A percentile compares a stretch with the other conserved stretches of the same genome.
These are phyloP conservation scores for Phyllosticta capitalensis DNA, from an alignment of 2,329 filamentous ascomycete genomes.

Conservation along the genomic window DNA sequence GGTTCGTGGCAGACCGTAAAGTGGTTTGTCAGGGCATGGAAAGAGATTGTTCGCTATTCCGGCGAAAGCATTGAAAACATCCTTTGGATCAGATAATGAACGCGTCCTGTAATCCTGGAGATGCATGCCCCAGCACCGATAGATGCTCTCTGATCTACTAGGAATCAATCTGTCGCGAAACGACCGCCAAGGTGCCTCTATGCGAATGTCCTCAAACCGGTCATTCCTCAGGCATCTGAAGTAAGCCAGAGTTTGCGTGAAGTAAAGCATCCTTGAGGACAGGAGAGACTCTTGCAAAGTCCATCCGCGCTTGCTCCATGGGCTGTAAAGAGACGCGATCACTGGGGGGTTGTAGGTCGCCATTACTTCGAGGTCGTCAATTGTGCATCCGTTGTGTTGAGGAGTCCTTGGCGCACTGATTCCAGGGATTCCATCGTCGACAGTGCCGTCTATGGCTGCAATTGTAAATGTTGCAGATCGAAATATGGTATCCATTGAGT, in stretches of 20 bases:
- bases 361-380: not conserved
- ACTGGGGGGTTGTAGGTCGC: accelerated
- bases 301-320: conserved; percentile 6
- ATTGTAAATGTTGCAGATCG: not conserved
- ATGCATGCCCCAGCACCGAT: not conserved
- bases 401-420: not conserved
- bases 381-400: not conserved
- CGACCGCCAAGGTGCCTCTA: no score
- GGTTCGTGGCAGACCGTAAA: not conserved
- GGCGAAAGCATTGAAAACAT: conserved; percentile 1
- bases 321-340: no score
- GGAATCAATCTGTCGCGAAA: no score
- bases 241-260: not conserved
- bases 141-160: no score
- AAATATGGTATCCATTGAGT: not conserved
- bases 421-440: conserved; percentile 1
- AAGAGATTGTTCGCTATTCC: not conserved
- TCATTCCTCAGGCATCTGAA: not conserved
- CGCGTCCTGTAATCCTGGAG: not conserved
- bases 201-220: not conserved
- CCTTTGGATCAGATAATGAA: not conserved
- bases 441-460: not conserved
- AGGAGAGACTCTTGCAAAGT: conserved; percentile 3
- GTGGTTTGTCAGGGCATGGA: not conserved
- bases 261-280: not conserved